Percentiles rank a stretch among this genome's conserved stretches.
These are phyloP conservation scores for Anaeromyces robustus DNA, from an alignment of 192 early-diverging fungal species.

Conservation along the genomic window DNA sequence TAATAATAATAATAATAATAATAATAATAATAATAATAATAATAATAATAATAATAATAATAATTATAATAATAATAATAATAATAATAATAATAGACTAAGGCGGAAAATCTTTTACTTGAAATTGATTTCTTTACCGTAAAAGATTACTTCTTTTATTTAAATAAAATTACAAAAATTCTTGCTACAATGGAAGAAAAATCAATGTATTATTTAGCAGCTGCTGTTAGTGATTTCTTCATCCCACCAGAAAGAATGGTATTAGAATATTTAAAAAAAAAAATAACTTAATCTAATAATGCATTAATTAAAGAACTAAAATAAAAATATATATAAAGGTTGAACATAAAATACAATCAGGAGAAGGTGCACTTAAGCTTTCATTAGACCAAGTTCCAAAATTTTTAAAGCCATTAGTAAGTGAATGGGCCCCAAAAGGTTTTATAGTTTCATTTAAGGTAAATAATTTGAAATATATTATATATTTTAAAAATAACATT, in stretches of 20 bases:
- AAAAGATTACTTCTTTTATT: conserved; percentile 78
- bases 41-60: too few relatives aligned
- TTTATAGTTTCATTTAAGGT: conserved; percentile 97
- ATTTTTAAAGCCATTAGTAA: conserved; percentile 82
- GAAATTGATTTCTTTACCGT: conserved; percentile 80
- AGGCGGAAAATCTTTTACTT: conserved; percentile 43
- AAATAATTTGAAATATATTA: too few relatives aligned
- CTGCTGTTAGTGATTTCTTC: conserved; percentile 97
- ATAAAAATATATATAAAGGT: conserved; percentile 13
- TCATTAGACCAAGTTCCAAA: conserved; percentile 95
- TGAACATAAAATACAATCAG: conserved; percentile 96
- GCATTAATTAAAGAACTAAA: neutral
- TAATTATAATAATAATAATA: neutral
- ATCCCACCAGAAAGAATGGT: conserved; percentile 87
- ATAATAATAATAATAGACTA: conserved; percentile 29
- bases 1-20: too few relatives aligned
- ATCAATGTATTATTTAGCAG: conserved; percentile 92
- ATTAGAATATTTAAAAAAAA: neutral
- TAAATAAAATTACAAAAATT: conserved; percentile 54
- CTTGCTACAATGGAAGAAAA: conserved; percentile 45
- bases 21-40: too few relatives aligned
- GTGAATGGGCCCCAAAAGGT: conserved; percentile 71
- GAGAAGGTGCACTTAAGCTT: conserved; percentile 66
- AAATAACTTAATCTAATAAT: neutral
- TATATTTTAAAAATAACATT: too few relatives aligned